phyloP scores from a whole-genome alignment of 371 early-diverging fungal genomes.

The Smittium culicis region DNA sequence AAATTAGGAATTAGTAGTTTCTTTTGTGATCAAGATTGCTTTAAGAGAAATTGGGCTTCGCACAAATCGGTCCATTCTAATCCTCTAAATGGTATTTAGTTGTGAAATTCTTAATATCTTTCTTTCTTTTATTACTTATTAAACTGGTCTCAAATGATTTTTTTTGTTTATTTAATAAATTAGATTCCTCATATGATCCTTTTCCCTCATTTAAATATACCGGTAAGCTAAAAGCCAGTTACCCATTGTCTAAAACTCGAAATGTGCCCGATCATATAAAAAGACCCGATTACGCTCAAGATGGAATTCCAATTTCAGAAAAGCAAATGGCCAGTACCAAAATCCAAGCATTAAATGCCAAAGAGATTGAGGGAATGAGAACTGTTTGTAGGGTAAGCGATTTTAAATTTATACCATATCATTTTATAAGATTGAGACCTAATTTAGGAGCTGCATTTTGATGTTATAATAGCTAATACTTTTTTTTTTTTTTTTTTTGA shows the following conservation, averaged over 20 bases:
- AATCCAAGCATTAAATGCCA: constrained; percentile 47
- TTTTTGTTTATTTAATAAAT: not conserved
- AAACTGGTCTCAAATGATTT: too few relatives aligned
- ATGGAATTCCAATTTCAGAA: constrained; percentile 58
- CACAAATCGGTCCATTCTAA: constrained; percentile 24
- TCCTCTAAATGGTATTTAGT: constrained; percentile 37
- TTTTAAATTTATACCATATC: not conserved
- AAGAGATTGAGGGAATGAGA: constrained; percentile 67
- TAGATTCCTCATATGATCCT: constrained; percentile 54
- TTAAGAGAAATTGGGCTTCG: constrained; percentile 63
- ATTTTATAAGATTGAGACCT: not conserved
- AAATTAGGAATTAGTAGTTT: constrained; percentile 48
- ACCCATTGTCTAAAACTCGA: constrained; percentile 68
- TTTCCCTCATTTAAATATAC: constrained; percentile 64
- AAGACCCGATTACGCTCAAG: constrained; percentile 68
- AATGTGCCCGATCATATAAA: constrained; percentile 56
- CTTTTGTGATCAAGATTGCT: constrained; percentile 84
- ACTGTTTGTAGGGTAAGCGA: constrained; percentile 42
- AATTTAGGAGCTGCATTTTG: too few relatives aligned
- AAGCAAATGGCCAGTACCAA: constrained; percentile 41
- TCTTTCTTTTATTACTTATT: too few relatives aligned
- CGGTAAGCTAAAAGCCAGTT: constrained; percentile 67
- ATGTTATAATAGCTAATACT: too few relatives aligned
- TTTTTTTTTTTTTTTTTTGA: not conserved
- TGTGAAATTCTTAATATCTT: too few relatives aligned